Conservation (phyloP, 352 stramenopile species). For the Pythium sp. region DNA sequence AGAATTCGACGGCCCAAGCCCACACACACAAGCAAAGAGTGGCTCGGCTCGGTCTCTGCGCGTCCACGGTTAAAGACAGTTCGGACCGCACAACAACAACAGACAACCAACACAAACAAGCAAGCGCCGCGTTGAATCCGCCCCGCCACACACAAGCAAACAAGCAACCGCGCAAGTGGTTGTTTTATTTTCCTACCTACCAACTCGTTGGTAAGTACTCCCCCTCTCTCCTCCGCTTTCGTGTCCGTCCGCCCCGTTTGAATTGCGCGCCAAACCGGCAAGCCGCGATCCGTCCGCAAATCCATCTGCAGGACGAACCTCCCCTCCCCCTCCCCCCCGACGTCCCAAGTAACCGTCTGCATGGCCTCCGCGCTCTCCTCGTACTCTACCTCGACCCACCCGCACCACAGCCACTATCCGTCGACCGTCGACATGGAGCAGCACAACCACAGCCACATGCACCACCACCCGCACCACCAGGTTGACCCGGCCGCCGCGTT, state of each 20-base stretch:
- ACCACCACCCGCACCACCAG: conserved; percentile 20
- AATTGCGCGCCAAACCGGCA: conserved; percentile 3
- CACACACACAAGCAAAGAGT: conserved; percentile 11
- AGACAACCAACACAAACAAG: background rate
- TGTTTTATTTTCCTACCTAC: conserved; percentile 25
- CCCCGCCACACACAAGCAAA: conserved; percentile 4
- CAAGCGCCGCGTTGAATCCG: background rate
- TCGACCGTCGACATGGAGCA: conserved; percentile 13
- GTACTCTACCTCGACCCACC: conserved; percentile 11
- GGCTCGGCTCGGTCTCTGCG: conserved; percentile 14
- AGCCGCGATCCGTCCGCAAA: background rate
- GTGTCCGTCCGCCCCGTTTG: conserved; percentile 14
- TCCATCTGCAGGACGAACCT: background rate
- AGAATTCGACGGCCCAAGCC: conserved; percentile 13
- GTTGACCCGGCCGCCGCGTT: conserved; percentile 34
- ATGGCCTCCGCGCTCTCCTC: conserved; percentile 13
- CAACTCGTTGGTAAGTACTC: conserved; percentile 19
- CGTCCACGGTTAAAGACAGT: conserved; percentile 16
- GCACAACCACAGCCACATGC: conserved; percentile 11
- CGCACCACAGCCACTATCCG: background rate
- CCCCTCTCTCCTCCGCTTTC: background rate
- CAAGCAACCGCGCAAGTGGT: background rate
- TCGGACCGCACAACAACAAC: conserved; percentile 3
- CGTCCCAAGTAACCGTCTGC: background rate
- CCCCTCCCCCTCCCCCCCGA: too few relatives aligned